Percentiles rank a stretch among this genome's conserved stretches.
phyloP scores from a whole-genome alignment of 768 basidiomycete species.

The Agaricus subrufescens region DNA sequence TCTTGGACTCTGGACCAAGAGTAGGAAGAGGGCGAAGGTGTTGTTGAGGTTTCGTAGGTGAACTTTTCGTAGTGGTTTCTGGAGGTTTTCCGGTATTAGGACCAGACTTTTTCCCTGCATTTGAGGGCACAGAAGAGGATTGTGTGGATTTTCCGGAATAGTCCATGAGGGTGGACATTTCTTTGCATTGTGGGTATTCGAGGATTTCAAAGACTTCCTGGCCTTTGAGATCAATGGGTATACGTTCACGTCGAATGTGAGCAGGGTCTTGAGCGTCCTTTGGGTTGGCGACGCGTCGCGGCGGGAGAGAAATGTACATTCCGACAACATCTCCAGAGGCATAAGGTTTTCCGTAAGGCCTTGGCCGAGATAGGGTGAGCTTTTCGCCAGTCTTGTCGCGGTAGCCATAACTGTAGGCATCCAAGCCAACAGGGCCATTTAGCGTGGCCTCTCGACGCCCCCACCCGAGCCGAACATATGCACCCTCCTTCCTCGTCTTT shows the following conservation, averaged over 20 bases:
- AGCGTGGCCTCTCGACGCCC: slow-evolving; percentile 89
- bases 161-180: slow-evolving; percentile 89
- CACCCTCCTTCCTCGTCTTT: slow-evolving; percentile 51
- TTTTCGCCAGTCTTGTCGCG: slow-evolving; percentile 93
- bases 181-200: slow-evolving; percentile 85
- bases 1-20: slow-evolving; percentile 56
- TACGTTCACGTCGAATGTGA: slow-evolving; percentile 81
- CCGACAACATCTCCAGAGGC: slow-evolving; percentile 86
- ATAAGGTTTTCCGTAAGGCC: slow-evolving; percentile 72
- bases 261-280: slow-evolving; percentile 77
- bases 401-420: slow-evolving; percentile 89
- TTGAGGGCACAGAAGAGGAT: slow-evolving; percentile 52
- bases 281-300: slow-evolving; percentile 48
- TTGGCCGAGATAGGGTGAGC: slow-evolving; percentile 77
- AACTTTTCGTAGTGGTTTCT: slow-evolving; percentile 38
- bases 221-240: slow-evolving; percentile 93
- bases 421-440: slow-evolving; percentile 88
- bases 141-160: slow-evolving; percentile 56
- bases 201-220: slow-evolving; percentile 94
- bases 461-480: slow-evolving; percentile 87
- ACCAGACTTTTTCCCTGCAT: slow-evolving; percentile 58
- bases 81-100: slow-evolving; percentile 57
- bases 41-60: slow-evolving; percentile 30
- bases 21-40: slow-evolving; percentile 64
- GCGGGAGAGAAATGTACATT: slow-evolving; percentile 88